These are phyloP conservation scores for Roridomyces roridus DNA, from an alignment of 768 basidiomycete genomes.

Conservation along the genomic window DNA sequence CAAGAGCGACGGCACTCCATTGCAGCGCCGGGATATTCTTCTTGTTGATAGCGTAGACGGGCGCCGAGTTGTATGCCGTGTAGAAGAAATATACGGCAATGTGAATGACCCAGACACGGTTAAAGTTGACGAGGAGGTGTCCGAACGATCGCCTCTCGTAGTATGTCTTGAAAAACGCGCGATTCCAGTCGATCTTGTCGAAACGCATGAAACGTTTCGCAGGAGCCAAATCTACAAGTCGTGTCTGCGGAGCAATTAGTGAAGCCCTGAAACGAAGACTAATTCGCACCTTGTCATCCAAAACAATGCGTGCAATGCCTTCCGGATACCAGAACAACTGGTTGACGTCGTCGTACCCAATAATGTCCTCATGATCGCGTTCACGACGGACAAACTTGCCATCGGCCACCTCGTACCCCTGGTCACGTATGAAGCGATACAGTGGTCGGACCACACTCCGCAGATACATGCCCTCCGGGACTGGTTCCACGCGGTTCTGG, in stretches of 20 bases:
- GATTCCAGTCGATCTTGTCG: conserved; percentile 95
- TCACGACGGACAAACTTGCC: conserved; percentile 95
- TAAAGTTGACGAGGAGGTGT: conserved; percentile 98
- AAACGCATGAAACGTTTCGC: conserved; percentile 97
- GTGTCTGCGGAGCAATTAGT: conserved; percentile 59
- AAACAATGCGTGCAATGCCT: conserved; percentile 90
- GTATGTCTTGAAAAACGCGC: conserved; percentile 99
- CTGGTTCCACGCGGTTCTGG: conserved; percentile 89
- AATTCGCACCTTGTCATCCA: conserved; percentile 80
- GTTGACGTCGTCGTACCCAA: conserved; percentile 99
- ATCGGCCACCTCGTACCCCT: conserved; percentile 97
- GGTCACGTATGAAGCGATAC: conserved; percentile 96
- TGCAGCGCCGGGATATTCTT: conserved; percentile 73
- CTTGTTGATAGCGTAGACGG: conserved; percentile 69
- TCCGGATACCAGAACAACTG: conserved; percentile 99
- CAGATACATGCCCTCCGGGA: conserved; percentile 94
- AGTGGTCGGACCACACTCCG: conserved; percentile 90
- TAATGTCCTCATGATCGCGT: conserved; percentile 90
- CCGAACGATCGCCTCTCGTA: conserved; percentile 97
- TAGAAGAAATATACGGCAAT: conserved; percentile 95
- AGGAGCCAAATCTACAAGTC: conserved; percentile 90
- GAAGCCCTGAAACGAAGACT: neutral
- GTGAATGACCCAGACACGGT: conserved; percentile 99
- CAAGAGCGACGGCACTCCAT: conserved; percentile 94
- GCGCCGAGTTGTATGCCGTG: conserved; percentile 91